Percentiles rank a stretch among this genome's conserved stretches.
Conservation (phyloP, 306 rosid species). For the Pterocarpus santalinus region DNA sequence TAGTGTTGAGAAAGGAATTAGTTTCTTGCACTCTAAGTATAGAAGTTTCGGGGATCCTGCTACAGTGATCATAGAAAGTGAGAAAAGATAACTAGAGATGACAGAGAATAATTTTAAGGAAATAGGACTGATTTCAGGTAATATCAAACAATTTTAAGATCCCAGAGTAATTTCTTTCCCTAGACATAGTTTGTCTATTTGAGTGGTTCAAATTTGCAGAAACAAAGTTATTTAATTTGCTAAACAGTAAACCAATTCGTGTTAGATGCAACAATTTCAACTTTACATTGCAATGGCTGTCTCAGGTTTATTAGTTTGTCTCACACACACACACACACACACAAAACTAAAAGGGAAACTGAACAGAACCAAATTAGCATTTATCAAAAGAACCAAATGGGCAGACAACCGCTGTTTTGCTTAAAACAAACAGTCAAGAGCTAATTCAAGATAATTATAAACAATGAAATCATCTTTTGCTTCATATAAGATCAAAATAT, state of each 20-base stretch:
- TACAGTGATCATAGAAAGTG: slow-evolving; percentile 30
- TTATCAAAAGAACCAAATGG: slow-evolving; percentile 20
- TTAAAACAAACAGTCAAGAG: slow-evolving; percentile 4
- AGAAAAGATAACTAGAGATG: background rate
- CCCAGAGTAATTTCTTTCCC: background rate
- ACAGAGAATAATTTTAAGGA: slow-evolving; percentile 11
- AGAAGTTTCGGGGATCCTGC: background rate
- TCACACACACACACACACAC: background rate
- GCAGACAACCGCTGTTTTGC: slow-evolving; percentile 1
- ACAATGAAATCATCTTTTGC: slow-evolving; percentile 12
- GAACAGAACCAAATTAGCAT: slow-evolving; percentile 16
- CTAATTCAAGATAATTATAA: slow-evolving; percentile 18
- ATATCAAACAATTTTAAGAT: slow-evolving; percentile 19
- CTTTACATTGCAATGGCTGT: slow-evolving; percentile 3
- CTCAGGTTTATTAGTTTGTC: slow-evolving; percentile 16
- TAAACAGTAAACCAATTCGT: slow-evolving; percentile 9
- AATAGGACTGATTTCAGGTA: slow-evolving; percentile 24
- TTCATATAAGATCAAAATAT: slow-evolving; percentile 2
- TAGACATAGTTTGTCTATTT: background rate
- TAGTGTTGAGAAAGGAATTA: slow-evolving; percentile 13
- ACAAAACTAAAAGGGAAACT: slow-evolving; percentile 4
- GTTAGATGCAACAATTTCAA: slow-evolving; percentile 8
- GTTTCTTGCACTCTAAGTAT: slow-evolving; percentile 31
- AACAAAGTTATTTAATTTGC: slow-evolving; percentile 11
- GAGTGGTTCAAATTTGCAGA: slow-evolving; percentile 32